phyloP scores from a whole-genome alignment of 768 basidiomycete genomes.

The Phylloporus sp. region DNA sequence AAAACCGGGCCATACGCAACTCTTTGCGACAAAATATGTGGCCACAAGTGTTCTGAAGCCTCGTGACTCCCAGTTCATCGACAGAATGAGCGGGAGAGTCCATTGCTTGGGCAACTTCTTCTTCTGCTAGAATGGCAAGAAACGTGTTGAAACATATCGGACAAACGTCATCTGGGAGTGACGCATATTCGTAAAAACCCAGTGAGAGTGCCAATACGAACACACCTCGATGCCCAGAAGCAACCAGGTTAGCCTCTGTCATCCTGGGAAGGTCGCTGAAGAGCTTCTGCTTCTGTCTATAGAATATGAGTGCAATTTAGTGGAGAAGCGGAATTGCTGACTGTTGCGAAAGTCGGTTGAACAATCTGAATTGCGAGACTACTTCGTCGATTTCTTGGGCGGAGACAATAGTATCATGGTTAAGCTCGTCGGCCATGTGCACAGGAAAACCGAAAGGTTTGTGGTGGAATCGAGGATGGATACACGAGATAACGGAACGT shows the following conservation, averaged over 20 bases:
- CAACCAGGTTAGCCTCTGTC: slow-evolving; percentile 45
- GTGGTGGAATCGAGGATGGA: no score
- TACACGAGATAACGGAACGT: slow-evolving; percentile 16
- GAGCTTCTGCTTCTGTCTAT: slow-evolving; percentile 36
- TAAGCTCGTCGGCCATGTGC: slow-evolving; percentile 22
- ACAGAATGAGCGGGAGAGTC: slow-evolving; percentile 70
- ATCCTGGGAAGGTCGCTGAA: slow-evolving; percentile 44
- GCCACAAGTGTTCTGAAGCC: slow-evolving; percentile 47
- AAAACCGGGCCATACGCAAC: slow-evolving; percentile 38
- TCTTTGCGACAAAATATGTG: slow-evolving; percentile 82
- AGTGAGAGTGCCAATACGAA: not conserved
- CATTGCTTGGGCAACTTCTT: slow-evolving; percentile 69
- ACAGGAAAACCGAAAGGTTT: not conserved
- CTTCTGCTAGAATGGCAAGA: slow-evolving; percentile 64
- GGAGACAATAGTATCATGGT: slow-evolving; percentile 7
- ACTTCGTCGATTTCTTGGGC: slow-evolving; percentile 30
- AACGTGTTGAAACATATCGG: slow-evolving; percentile 72
- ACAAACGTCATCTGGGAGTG: slow-evolving; percentile 55
- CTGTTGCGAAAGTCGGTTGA: slow-evolving; percentile 26
- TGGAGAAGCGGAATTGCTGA: slow-evolving; percentile 6
- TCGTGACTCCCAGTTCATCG: slow-evolving; percentile 69
- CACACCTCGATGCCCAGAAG: slow-evolving; percentile 45
- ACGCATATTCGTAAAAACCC: not conserved
- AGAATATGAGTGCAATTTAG: slow-evolving; percentile 7
- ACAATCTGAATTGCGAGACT: slow-evolving; percentile 28